phyloP scores from a whole-genome alignment of 208 protist genomes.

The Leptomonas seymouri region DNA sequence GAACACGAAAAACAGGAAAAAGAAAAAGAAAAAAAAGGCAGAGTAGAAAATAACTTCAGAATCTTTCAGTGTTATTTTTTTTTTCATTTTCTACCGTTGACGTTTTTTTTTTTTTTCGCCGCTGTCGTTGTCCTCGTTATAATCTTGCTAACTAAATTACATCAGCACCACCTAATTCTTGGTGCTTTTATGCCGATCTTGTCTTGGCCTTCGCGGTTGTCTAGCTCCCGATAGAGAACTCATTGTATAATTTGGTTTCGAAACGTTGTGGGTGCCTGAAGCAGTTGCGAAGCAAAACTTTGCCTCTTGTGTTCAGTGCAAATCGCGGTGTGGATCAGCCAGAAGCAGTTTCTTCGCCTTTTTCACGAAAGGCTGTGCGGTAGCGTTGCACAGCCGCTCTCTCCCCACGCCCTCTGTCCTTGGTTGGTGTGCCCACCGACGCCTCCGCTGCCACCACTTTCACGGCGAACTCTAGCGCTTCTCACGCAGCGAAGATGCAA shows the following conservation, averaged over 20 bases:
- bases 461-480: constrained; percentile 4
- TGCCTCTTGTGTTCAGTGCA: not conserved
- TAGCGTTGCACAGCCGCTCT: constrained; percentile 1
- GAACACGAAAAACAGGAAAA: not conserved
- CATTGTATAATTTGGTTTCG: not conserved
- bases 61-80: not conserved
- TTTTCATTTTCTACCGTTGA: not conserved
- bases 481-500: not conserved
- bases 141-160: not conserved
- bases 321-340: not conserved
- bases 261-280: not conserved
- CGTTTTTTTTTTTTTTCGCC: not conserved
- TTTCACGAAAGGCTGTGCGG: not conserved
- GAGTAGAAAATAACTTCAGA: not conserved
- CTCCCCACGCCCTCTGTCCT: not conserved
- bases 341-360: not conserved
- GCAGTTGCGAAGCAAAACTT: not conserved
- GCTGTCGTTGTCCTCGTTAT: too few species aligned
- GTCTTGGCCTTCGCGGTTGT: not conserved
- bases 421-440: constrained; percentile 1
- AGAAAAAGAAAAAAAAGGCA: too few species aligned
- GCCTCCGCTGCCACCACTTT: constrained; percentile 13
- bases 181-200: constrained; percentile 1
- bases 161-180: not conserved
- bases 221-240: too few species aligned